Evolutionary conservation across 2,329 filamentous ascomycete species (phyloP).

Genomic region (Dendryphion nanum): DNA sequence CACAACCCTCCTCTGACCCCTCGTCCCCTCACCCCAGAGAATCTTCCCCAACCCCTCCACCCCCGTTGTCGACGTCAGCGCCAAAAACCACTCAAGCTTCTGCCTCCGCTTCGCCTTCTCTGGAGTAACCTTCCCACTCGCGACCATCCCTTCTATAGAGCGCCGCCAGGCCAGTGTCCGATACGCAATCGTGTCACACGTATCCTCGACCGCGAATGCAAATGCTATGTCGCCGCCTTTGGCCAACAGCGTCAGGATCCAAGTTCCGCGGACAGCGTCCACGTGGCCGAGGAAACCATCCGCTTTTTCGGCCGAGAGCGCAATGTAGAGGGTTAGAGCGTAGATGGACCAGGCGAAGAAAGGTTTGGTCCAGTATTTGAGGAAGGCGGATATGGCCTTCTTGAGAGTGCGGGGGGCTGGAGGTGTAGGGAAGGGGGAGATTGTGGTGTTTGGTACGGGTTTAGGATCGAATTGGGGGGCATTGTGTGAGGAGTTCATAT

Average conservation of each 20-base stretch:
- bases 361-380: constrained; percentile 7
- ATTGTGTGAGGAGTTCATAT: too few species aligned
- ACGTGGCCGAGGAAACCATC: constrained; percentile 6
- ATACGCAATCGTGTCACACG: constrained; percentile 13
- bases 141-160: constrained; percentile 4
- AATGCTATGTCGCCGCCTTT: constrained; percentile 16
- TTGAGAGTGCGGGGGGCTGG: too few species aligned
- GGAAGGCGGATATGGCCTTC: too few species aligned
- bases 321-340: constrained; percentile 7
- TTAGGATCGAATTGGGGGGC: too few species aligned
- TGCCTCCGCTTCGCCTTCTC: too few species aligned
- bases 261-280: constrained; percentile 8
- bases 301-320: constrained; percentile 1
- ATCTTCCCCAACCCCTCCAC: constrained; percentile 7
- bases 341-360: constrained; percentile 4
- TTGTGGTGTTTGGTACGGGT: too few species aligned
- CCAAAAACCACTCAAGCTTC: constrained; percentile 11
- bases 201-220: constrained; percentile 13
- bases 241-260: constrained; percentile 13
- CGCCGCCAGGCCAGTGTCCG: constrained; percentile 13
- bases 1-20: constrained; percentile 2
- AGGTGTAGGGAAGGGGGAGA: too few species aligned
- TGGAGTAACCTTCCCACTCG: too few species aligned
- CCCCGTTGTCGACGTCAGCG: constrained; percentile 10
- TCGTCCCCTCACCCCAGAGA: too few species aligned